phyloP scores from a whole-genome alignment of 2,329 filamentous ascomycete genomes.

The Chaetomium sp. region DNA sequence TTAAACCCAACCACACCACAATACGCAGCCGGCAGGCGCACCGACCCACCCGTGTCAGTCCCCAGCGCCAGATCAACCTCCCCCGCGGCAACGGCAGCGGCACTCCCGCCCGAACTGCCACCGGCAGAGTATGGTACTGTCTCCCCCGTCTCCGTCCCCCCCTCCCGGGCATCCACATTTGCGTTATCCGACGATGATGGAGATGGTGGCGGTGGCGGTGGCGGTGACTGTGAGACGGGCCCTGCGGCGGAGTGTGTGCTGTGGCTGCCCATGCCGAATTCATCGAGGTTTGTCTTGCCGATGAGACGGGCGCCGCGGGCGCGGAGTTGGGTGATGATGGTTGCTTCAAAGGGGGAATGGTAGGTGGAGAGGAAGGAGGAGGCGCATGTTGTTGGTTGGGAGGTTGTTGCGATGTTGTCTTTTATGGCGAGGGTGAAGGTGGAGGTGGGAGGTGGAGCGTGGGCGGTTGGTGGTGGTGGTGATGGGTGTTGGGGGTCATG shows the following conservation, averaged over 20 bases:
- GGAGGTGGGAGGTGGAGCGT: neutral
- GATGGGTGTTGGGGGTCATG: neutral
- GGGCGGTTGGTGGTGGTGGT: neutral
- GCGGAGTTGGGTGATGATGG: conserved; percentile 64
- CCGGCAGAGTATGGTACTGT: conserved; percentile 56
- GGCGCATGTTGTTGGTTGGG: conserved; percentile 72
- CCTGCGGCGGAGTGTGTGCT: conserved; percentile 27
- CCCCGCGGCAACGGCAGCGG: conserved; percentile 67
- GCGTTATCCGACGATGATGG: conserved; percentile 6
- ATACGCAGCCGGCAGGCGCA: conserved; percentile 82
- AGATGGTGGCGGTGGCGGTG: neutral
- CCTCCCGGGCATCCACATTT: no score
- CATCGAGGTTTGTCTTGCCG: conserved; percentile 89
- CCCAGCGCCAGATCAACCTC: conserved; percentile 63
- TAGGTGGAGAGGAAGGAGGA: conserved; percentile 68
- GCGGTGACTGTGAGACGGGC: conserved; percentile 16
- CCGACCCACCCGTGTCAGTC: conserved; percentile 88
- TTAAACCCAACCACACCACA: conserved; percentile 81
- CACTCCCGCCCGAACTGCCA: conserved; percentile 90
- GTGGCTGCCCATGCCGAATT: conserved; percentile 37
- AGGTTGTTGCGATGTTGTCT: conserved; percentile 66
- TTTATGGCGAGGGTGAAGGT: conserved; percentile 56
- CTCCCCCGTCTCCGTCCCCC: no score
- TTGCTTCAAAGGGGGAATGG: conserved; percentile 72
- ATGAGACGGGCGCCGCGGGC: conserved; percentile 56